Evolutionary conservation across 805 yeast species (phyloP), one percentile per base, ranked within the genome.

Genomic region (Torulaspora delbrueckii): DNA sequence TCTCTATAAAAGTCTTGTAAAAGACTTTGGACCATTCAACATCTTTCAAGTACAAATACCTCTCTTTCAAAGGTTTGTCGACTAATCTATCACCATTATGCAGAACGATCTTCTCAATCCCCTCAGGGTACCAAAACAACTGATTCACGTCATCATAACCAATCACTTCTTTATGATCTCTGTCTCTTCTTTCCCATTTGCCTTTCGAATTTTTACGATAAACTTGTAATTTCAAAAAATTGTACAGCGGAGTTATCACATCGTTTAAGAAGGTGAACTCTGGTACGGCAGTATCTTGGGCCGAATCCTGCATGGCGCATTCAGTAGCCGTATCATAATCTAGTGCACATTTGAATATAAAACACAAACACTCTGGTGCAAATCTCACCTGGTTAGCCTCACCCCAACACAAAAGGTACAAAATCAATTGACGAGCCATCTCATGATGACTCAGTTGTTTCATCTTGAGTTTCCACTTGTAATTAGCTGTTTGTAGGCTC

Each of bases 81-180:
- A 86, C 75, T 19, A 86, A 60, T 37, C 70, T 54, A 37, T 71
- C 72, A 6, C 74, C 70, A 35, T 72, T 73, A 2, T 65, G 56
- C 26, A 84, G 59, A 2, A 67, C 65, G 14, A 88, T 72, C 41
- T 74, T 73, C 50, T 78, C 79, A 42, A 88, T 69, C 0, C 93
- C 88, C 50, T 79, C 75, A 3, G 79, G 73, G 55, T 84, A 81
- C 96, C 96, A 88, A 59, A 88, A 88, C 31, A 84, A 69, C 58
- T 88, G 96, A 60, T 88, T 88, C 63, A 88, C 81, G 63, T 88
- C 96, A 67, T 88, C 96, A 63, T 88, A 88, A 0, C 96, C 96
- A 47, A 88, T 81, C 4, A 78, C 77, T 23, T 76, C 67, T 12
- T 78, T 72, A 59, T 88, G 93, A 67, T 87, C 93, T 55, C 75